Evolutionary conservation across 371 early-diverging fungal species (phyloP), one percentile per base, ranked within the genome.

Genomic region (Thermomucor indicae-seudaticae): DNA sequence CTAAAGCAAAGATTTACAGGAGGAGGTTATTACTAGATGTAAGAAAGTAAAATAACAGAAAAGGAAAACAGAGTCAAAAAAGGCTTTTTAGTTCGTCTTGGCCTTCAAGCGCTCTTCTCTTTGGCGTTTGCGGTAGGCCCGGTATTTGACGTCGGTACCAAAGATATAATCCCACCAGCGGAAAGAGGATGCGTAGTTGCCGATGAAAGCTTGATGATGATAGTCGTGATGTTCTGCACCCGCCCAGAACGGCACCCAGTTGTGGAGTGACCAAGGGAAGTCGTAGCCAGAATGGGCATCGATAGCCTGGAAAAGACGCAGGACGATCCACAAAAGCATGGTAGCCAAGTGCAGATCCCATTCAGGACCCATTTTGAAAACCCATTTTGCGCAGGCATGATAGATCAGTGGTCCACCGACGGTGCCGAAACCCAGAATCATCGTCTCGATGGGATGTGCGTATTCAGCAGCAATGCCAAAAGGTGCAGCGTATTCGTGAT

Each of bases 241-340:
- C 1, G 88, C 80, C 83, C 84, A 81, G 70, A 91, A 89, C 16
- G 92, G 92, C 49, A 90, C 27, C 49, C 75, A 76, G 66, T 88
- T 78, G 57, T 83, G 83, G 46, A 89, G 74, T 16, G 86, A 86
- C 91, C 92, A 93, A 31, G 95, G 96, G 63, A 95, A 94, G 59
- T 95, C 95, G 58, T 95, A 95, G 0, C 96, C 96, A 35, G 91
- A 89, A 70, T 96, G 96, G 38, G 91, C 88, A 65, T 95, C 95
- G 31, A 96, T 84, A 12, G 92, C 84, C 67, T 88, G 88, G 64
- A 86, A 80, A 35, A 91, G 78, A 54, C 90, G 82, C 14, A 81
- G 60, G 20, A 80, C 72, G 57, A 92, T 80, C 94, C 95, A 94
- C 23, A 77, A 57, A 35, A 90, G 62, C 76, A 93, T 81, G 27